Percentiles rank a stretch among this genome's conserved stretches.
phyloP scores from a whole-genome alignment of 2,329 filamentous ascomycete genomes.

The Aureobasidium namibiae region DNA sequence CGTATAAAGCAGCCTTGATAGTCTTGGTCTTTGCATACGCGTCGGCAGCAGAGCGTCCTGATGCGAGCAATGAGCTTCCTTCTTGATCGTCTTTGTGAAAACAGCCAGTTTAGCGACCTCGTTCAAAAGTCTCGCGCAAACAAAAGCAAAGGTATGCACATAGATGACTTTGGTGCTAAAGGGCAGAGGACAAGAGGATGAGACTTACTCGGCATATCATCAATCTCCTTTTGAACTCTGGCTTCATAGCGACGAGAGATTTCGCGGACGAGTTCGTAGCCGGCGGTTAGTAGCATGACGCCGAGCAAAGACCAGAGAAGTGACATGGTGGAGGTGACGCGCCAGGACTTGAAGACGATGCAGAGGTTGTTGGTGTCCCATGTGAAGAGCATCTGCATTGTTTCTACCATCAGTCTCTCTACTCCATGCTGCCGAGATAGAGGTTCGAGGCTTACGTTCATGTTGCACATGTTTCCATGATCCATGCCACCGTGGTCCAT shows the following conservation, averaged over 20 bases:
- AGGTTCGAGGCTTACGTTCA: constrained; percentile 60
- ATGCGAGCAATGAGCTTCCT: constrained; percentile 61
- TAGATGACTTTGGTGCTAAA: too few relatives aligned
- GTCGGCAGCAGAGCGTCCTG: constrained; percentile 62
- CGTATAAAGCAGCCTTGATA: constrained; percentile 77
- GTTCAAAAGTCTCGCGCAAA: too few relatives aligned
- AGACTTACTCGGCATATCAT: constrained; percentile 29
- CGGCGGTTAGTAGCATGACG: constrained; percentile 76
- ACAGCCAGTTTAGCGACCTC: neutral
- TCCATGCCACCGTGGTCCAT: constrained; percentile 44
- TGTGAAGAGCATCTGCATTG: constrained; percentile 87
- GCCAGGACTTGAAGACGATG: constrained; percentile 92
- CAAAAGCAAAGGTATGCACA: too few relatives aligned
- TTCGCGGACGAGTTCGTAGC: constrained; percentile 83
- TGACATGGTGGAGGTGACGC: constrained; percentile 63
- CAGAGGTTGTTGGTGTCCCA: constrained; percentile 92
- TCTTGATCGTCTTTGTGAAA: constrained; percentile 25
- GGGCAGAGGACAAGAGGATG: neutral
- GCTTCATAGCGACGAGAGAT: constrained; percentile 68
- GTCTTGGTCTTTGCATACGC: constrained; percentile 63
- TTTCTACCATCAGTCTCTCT: neutral
- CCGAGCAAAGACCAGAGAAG: constrained; percentile 76
- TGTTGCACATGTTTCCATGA: constrained; percentile 63
- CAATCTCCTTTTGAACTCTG: constrained; percentile 42
- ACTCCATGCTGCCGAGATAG: neutral